phyloP scores from a whole-genome alignment of 2,329 filamentous ascomycete species.

The Pseudocercospora fijiensis region DNA sequence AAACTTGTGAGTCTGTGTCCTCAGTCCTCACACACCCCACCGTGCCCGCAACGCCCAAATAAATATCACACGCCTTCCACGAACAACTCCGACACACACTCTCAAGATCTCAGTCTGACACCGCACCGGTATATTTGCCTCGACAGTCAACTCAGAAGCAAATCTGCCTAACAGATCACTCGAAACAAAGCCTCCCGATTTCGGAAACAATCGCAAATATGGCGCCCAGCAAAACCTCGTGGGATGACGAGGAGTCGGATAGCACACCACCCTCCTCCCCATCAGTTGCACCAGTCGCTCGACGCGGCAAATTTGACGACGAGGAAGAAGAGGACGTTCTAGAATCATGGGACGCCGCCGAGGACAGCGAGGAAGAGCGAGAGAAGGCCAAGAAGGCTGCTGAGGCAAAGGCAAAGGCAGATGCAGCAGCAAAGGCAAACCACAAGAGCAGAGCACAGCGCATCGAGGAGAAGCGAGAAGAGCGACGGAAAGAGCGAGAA shows the following conservation, averaged over 20 bases:
- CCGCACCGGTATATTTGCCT: neutral
- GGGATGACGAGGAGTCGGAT: conserved; percentile 56
- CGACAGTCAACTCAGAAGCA: neutral
- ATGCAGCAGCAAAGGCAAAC: conserved; percentile 80
- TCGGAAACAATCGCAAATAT: conserved; percentile 35
- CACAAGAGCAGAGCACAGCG: conserved; percentile 89
- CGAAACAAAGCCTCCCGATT: conserved; percentile 12
- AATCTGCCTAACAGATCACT: neutral
- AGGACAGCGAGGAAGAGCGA: conserved; percentile 94
- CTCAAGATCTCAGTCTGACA: neutral
- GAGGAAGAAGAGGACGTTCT: conserved; percentile 88
- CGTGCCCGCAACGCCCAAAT: neutral
- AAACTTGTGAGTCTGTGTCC: too few species aligned
- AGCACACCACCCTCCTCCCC: conserved; percentile 52
- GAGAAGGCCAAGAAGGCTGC: conserved; percentile 88
- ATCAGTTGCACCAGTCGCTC: conserved; percentile 45
- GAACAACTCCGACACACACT: neutral
- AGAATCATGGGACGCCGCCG: conserved; percentile 94
- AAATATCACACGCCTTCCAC: neutral
- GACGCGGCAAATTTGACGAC: conserved; percentile 78
- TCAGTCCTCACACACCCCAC: neutral
- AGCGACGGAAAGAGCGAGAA: conserved; percentile 58
- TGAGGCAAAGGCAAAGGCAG: conserved; percentile 84
- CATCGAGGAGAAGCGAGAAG: conserved; percentile 70
- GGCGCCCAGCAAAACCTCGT: conserved; percentile 36